These are phyloP conservation scores for Penicillium sp. DNA, from an alignment of 2,329 filamentous ascomycete genomes.

Conservation along the genomic window DNA sequence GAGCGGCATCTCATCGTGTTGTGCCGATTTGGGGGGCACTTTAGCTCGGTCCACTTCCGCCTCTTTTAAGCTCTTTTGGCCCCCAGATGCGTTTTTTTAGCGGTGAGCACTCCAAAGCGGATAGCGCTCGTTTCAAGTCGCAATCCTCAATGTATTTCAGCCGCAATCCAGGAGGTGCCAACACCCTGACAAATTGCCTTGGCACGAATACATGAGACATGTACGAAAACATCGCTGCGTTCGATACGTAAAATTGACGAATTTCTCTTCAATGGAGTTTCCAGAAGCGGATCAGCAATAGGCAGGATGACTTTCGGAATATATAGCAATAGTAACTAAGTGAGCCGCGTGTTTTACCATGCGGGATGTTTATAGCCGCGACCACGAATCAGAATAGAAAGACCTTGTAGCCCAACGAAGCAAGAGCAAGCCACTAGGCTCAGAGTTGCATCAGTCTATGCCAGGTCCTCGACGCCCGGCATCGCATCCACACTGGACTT, in stretches of 20 bases:
- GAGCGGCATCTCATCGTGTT: not conserved
- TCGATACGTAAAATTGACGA: not conserved
- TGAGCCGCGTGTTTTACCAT: too few species aligned
- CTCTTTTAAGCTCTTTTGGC: not conserved
- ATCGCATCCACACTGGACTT: not conserved
- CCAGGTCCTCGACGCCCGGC: not conserved
- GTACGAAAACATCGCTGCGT: not conserved
- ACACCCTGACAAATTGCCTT: not conserved
- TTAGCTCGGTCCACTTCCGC: not conserved
- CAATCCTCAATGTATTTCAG: not conserved
- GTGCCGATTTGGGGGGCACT: not conserved
- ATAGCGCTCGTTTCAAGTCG: not conserved
- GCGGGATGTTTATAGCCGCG: not conserved
- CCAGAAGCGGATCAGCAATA: not conserved
- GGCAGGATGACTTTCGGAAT: too few species aligned
- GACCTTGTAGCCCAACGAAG: constrained; percentile 4
- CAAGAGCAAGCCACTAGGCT: constrained; percentile 4
- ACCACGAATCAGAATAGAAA: not conserved
- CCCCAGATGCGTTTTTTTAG: not conserved
- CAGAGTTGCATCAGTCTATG: not conserved
- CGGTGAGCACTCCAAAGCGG: not conserved
- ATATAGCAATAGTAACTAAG: too few species aligned
- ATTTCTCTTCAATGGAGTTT: not conserved
- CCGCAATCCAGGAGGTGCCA: not conserved
- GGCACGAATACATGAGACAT: not conserved